A percentile compares a stretch with the other conserved stretches of the same genome.
These are phyloP conservation scores for Yamadazyma endophytica DNA, from an alignment of 805 yeast species.

Conservation along the genomic window DNA sequence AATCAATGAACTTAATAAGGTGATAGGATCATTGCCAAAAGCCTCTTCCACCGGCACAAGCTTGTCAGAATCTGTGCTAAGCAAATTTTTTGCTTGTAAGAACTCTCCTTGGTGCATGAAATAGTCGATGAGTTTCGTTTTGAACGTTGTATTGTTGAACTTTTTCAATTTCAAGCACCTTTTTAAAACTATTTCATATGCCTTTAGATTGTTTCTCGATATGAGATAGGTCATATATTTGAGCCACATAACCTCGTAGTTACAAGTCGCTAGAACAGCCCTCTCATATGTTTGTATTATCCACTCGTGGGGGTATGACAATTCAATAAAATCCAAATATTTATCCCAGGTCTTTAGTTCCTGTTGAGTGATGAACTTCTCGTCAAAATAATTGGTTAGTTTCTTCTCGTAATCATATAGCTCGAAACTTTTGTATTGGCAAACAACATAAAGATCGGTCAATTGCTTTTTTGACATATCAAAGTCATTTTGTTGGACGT, in stretches of 20 bases:
- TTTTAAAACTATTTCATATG: too few species aligned
- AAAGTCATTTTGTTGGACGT: slow-evolving; percentile 17
- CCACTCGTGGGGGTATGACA: slow-evolving; percentile 19
- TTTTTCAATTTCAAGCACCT: too few species aligned
- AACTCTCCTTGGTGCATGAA: too few species aligned
- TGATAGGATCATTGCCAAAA: too few species aligned
- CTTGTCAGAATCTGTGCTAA: too few species aligned
- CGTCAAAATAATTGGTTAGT: slow-evolving; percentile 35
- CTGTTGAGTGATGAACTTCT: slow-evolving; percentile 28
- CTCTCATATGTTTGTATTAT: slow-evolving; percentile 42
- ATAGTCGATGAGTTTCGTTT: too few species aligned
- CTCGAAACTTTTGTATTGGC: slow-evolving; percentile 50
- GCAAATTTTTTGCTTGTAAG: too few species aligned
- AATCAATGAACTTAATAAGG: too few species aligned
- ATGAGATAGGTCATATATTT: slow-evolving; percentile 43
- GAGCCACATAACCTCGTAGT: slow-evolving; percentile 47
- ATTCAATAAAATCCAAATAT: slow-evolving; percentile 54
- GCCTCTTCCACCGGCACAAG: too few species aligned
- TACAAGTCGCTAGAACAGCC: slow-evolving; percentile 42
- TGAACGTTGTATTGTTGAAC: too few species aligned
- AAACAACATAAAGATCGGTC: slow-evolving; percentile 51
- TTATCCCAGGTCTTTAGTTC: slow-evolving; percentile 57
- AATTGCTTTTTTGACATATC: slow-evolving; percentile 45
- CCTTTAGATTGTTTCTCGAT: slow-evolving; percentile 11
- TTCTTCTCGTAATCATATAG: slow-evolving; percentile 47